A percentile compares a stretch with the other conserved stretches of the same genome.
These are phyloP conservation scores for Geotrichum phurueaensis DNA, from an alignment of 1,139 yeast species.

Conservation along the genomic window DNA sequence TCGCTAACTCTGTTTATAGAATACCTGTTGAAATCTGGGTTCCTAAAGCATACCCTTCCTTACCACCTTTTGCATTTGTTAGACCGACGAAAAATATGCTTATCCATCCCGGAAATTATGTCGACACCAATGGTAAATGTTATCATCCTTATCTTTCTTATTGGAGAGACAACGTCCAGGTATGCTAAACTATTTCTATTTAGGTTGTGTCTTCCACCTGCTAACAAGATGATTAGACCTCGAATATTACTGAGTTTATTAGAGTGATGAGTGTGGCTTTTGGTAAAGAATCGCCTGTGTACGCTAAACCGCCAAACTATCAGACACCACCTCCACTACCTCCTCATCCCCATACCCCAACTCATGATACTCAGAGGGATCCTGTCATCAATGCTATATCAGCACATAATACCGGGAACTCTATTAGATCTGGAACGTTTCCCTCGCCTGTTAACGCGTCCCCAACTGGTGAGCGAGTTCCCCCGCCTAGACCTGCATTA, in stretches of 20 bases:
- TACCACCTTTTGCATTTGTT: constrained; percentile 60
- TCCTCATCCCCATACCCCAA: constrained; percentile 13
- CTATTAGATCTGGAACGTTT: background rate
- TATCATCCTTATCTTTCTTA: constrained; percentile 61
- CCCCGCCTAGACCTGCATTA: constrained; percentile 25
- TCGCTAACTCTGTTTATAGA: constrained; percentile 33
- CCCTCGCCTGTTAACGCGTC: background rate
- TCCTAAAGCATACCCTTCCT: constrained; percentile 60
- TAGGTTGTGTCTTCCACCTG: background rate
- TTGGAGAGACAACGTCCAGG: constrained; percentile 43
- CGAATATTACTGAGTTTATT: constrained; percentile 40
- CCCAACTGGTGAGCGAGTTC: constrained; percentile 21
- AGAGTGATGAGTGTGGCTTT: constrained; percentile 41
- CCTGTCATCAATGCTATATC: background rate
- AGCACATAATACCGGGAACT: constrained; percentile 10
- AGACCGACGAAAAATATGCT: constrained; percentile 46
- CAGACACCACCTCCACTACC: constrained; percentile 17
- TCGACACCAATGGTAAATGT: constrained; percentile 69
- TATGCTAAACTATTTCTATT: background rate
- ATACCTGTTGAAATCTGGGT: constrained; percentile 75
- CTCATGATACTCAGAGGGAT: background rate
- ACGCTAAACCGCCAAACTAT: constrained; percentile 36
- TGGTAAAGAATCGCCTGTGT: constrained; percentile 47
- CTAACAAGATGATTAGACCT: constrained; percentile 24
- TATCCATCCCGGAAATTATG: constrained; percentile 56